phyloP scores from a whole-genome alignment of 352 stramenopile species.

The Phytophthora citricola region DNA sequence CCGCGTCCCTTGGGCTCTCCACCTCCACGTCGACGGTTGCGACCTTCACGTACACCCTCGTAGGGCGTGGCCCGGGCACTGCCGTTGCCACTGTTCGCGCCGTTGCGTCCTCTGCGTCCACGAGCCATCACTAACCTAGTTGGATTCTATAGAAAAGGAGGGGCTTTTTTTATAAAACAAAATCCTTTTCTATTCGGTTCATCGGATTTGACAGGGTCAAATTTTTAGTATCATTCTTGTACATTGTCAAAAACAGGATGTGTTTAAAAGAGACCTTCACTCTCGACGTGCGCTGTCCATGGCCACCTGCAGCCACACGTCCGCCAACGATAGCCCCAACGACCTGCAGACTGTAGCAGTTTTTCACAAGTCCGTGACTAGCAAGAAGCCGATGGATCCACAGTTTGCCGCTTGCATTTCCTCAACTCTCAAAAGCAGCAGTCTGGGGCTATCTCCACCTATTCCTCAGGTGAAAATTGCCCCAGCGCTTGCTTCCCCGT shows the following conservation, averaged over 20 bases:
- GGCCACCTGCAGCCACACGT: slow-evolving; percentile 3
- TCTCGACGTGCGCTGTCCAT: slow-evolving; percentile 1
- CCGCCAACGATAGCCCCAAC: neutral
- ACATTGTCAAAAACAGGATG: neutral
- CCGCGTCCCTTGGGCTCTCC: slow-evolving; percentile 25
- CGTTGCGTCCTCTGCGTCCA: slow-evolving; percentile 42
- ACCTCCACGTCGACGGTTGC: slow-evolving; percentile 36
- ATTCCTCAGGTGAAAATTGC: neutral
- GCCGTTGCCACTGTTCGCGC: slow-evolving; percentile 15
- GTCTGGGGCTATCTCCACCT: neutral
- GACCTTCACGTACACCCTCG: slow-evolving; percentile 41
- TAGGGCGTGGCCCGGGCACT: slow-evolving; percentile 51
- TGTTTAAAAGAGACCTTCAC: slow-evolving; percentile 10
- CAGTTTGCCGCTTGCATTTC: slow-evolving; percentile 18
- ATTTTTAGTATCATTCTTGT: too few relatives aligned
- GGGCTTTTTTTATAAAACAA: slow-evolving; percentile 8
- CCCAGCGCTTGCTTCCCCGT: neutral
- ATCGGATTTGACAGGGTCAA: slow-evolving; percentile 7
- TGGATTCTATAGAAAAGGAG: slow-evolving; percentile 6
- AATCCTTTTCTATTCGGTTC: slow-evolving; percentile 9
- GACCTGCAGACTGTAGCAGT: neutral
- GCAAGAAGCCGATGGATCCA: neutral
- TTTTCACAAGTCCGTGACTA: neutral
- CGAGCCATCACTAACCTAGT: slow-evolving; percentile 39
- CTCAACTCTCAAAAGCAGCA: neutral